A percentile compares a stretch with the other conserved stretches of the same genome.
Conservation (phyloP, 768 basidiomycete species). For the Tylopilus cervinicoccineus region DNA sequence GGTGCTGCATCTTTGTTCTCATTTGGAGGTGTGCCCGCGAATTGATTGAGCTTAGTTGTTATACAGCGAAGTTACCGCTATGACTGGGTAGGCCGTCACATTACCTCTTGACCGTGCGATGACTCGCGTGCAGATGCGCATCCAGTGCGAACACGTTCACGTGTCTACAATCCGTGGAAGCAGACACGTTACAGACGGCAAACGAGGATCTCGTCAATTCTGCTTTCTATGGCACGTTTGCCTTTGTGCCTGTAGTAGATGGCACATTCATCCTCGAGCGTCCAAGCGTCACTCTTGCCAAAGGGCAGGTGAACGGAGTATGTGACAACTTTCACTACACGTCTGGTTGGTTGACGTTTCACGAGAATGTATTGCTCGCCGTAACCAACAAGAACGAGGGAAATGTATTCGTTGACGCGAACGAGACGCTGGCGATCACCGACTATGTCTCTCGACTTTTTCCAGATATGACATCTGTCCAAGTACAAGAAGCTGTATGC, state of each 20-base stretch:
- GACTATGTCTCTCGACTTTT: conserved; percentile 36
- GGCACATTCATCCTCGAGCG: conserved; percentile 2
- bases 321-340: neutral
- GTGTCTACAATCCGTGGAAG: conserved; percentile 25
- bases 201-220: conserved; percentile 31
- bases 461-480: conserved; percentile 30
- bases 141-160: neutral
- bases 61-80: neutral
- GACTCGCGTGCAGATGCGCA: neutral
- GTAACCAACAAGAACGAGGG: conserved; percentile 27
- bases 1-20: neutral
- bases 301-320: conserved; percentile 7
- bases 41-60: neutral
- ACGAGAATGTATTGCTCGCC: conserved; percentile 22
- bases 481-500: conserved; percentile 23
- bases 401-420: conserved; percentile 21
- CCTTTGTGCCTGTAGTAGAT: conserved; percentile 10
- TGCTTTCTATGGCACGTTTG: conserved; percentile 11
- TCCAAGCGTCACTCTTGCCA: neutral
- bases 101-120: neutral
- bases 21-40: neutral
- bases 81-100: neutral
- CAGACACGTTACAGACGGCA: conserved; percentile 27
- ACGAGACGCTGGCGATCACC: conserved; percentile 16
- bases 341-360: neutral